Percentiles rank a stretch among this genome's conserved stretches.
phyloP scores from a whole-genome alignment of 139 green algal species.

The Asterochloris sp. region DNA sequence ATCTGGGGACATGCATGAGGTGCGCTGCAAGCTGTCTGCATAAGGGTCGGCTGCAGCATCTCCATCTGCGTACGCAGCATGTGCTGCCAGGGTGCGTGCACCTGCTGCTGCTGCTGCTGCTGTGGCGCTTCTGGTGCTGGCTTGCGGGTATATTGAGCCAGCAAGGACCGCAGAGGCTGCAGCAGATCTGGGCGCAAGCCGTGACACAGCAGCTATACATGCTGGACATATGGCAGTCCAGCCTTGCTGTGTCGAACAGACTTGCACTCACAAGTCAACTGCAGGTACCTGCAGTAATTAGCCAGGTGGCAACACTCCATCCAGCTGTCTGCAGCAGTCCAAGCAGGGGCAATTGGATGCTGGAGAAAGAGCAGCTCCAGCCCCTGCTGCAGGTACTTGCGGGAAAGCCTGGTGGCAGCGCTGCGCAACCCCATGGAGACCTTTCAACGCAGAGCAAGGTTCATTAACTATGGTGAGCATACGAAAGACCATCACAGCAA shows the following conservation, averaged over 20 bases:
- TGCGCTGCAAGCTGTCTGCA: background rate
- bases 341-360: background rate
- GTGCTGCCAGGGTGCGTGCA: background rate
- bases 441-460: conserved; percentile 51
- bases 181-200: too few species aligned
- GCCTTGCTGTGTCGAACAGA: too few species aligned
- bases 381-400: conserved; percentile 11
- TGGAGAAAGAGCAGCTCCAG: background rate
- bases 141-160: too few species aligned
- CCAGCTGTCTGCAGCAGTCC: background rate
- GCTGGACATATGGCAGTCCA: too few species aligned
- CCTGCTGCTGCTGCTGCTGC: background rate
- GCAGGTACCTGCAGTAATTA: too few species aligned
- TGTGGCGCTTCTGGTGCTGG: background rate
- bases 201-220: too few species aligned
- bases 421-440: conserved; percentile 54
- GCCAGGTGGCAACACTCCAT: too few species aligned
- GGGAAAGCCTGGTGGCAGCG: conserved; percentile 55
- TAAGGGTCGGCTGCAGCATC: background rate
- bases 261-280: too few species aligned
- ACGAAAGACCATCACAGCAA: background rate
- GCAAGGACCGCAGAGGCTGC: too few species aligned
- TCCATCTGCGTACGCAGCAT: background rate
- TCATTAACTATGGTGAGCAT: conserved; percentile 64
- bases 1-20: conserved; percentile 35